Evolutionary conservation across 306 rosid genomes (phyloP), one percentile per base, ranked within the genome.

Genomic region (Coriaria nepalensis): DNA sequence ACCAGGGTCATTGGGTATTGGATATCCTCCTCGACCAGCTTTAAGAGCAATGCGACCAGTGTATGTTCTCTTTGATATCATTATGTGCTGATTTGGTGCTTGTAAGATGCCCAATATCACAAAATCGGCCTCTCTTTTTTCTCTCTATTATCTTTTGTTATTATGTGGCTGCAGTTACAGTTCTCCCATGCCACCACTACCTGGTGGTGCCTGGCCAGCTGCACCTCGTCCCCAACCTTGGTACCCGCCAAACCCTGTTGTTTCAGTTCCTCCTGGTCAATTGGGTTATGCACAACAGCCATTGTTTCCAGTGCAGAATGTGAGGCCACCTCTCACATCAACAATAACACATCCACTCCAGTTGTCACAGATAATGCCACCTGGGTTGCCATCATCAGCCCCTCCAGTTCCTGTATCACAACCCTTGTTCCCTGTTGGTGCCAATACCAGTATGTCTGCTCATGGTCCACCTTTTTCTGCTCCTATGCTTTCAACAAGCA

Each of bases 381-480:
- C 96, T 45, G 96, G 98, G 13, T 52, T 88, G 70, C 73, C 82
- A 33, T 13, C 93, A 61, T 68, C 95, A n/a, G 47, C 79, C 38
- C 65, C 82, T 55, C 47, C 86, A 40, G 63, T 62, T 60, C 73
- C 87, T 45, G 93, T 79, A 57, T 92, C 98, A 37, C 96, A 92
- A 57, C 98, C 98, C n/a, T 65, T 92, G 66, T 92, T 92, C 68
- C 98, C 98, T 14, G 93, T 90, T 71, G 84, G 81, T 77, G 83
- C 80, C 51, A 79, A 62, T 65, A 84, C 70, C 66, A 72, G 61
- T 55, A 50, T 71, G 5, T 50, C 84, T 8, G n/a, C 71, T 14
- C 96, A 73, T 65, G 78, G 68, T 63, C 70, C 92, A 29, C 69
- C 92, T 20, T 79, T 73, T 72, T 68, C 98, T 41, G 51, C 77